Base-by-base conservation (phyloP, 306 rosid genomes). In the Morella rubra region DNA sequence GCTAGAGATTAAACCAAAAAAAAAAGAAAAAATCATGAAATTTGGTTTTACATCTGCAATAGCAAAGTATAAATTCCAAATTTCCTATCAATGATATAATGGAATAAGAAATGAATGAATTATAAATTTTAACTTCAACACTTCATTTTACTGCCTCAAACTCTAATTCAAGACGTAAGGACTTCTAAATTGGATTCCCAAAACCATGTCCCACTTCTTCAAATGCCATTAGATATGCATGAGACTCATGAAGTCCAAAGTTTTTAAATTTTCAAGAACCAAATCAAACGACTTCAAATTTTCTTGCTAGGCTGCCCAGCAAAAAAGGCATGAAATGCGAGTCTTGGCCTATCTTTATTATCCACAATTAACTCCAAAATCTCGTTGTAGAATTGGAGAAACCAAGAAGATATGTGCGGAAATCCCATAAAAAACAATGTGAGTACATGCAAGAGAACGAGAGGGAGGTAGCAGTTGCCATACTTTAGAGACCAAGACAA, bases 401-500 rank as follows among this genome's bases (percentile, higher is more conserved):
- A 20, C 10, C 20, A 4, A 8, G 9, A 8, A 22, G 13, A 58
- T 19, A 18, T 15, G 45, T 40, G 69, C 40, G 40, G 71, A 42
- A 65, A 24, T 7, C 27, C 49, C 41, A 32, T 4, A 0, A 8
- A 65, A 65, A 15, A 14, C 6, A 14, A 65, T 6, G 11, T 13
- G 13, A 49, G 4, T 18, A 3, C 14, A 16, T 27, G 15, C 73
- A 19, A 27, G 13, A 18, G 8, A 10, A 56, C 37, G 61, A 60
- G 76, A 16, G 10, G 5, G 20, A 65, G 53, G 65, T 13, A 68
- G 37, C 13, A 58, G 32, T 14, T 55, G 49, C 40, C 86, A 70
- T 85, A 91, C 97, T 79, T 94, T 97, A 58, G 80, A 0, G 19
- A 94, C 96, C 86, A 94, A 75, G 41, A 94, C 98, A 73, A 94